Conservation (phyloP, 2,329 filamentous ascomycete genomes). For the Didymella sp. region DNA sequence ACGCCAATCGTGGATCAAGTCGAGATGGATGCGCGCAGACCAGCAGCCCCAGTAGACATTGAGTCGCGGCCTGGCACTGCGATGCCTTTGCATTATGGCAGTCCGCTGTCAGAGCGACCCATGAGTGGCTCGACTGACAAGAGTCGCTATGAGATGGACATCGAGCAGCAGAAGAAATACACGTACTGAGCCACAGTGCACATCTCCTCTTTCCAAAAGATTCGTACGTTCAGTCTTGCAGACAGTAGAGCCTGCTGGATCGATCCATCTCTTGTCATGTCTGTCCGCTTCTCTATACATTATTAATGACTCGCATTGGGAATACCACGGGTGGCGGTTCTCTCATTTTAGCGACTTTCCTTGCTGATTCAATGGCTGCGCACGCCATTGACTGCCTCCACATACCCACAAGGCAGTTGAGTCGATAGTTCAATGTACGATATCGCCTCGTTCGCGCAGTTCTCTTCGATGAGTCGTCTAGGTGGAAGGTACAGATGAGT, state of each 20-base stretch:
- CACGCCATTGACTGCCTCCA: constrained; percentile 1
- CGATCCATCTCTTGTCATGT: constrained; percentile 23
- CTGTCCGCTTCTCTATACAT: constrained; percentile 22
- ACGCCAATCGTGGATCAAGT: constrained; percentile 44
- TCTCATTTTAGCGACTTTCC: constrained; percentile 26
- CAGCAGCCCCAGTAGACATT: constrained; percentile 33
- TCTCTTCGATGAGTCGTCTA: background rate
- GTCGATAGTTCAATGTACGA: constrained; percentile 25
- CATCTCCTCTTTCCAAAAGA: constrained; percentile 14
- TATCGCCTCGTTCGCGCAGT: constrained; percentile 20
- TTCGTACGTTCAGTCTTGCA: constrained; percentile 24
- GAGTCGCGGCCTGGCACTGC: constrained; percentile 35
- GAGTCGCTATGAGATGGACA: constrained; percentile 43
- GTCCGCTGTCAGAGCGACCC: constrained; percentile 34
- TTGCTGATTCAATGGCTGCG: constrained; percentile 18
- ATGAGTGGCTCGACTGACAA: constrained; percentile 47
- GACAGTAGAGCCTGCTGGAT: constrained; percentile 25
- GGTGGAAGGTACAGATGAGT: background rate
- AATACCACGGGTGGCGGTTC: constrained; percentile 24
- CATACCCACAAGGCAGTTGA: constrained; percentile 4
- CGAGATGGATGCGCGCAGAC: constrained; percentile 44
- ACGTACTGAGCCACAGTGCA: constrained; percentile 42
- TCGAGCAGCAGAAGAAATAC: constrained; percentile 47
- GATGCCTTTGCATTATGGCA: constrained; percentile 25
- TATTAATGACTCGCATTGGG: constrained; percentile 22